A percentile compares a stretch with the other conserved stretches of the same genome.
Conservation (phyloP, 1,284 basidiomycete species). For the Calocybe gambosa region DNA sequence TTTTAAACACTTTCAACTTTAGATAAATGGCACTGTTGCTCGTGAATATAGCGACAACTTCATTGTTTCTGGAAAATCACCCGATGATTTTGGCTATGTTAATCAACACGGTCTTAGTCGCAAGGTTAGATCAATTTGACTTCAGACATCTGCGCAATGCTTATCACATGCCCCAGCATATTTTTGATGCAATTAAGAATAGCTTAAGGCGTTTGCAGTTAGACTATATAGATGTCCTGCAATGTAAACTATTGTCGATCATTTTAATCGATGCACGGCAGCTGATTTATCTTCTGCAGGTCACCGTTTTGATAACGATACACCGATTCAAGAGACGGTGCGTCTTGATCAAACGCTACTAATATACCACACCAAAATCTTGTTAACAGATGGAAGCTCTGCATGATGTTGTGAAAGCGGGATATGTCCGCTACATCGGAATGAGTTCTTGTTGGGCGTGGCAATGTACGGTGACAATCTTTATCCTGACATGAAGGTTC, state of each 20-base stretch:
- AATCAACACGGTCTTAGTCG: conserved; percentile 51
- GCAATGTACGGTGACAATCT: conserved; percentile 29
- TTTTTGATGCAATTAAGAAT: conserved; percentile 67
- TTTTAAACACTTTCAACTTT: neutral
- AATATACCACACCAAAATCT: neutral
- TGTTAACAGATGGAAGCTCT: conserved; percentile 53
- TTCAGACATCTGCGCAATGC: neutral
- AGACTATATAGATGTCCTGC: conserved; percentile 66
- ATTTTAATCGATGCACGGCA: neutral
- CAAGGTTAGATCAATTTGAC: conserved; percentile 28
- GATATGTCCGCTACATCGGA: conserved; percentile 62
- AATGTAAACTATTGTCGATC: conserved; percentile 32
- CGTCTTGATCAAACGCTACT: neutral
- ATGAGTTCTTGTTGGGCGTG: conserved; percentile 48
- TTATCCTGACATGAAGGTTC: neutral
- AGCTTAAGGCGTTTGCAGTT: conserved; percentile 61
- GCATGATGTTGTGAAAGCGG: conserved; percentile 57
- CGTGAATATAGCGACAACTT: conserved; percentile 21
- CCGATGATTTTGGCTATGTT: conserved; percentile 47
- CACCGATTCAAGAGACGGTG: conserved; percentile 52
- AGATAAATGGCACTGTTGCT: conserved; percentile 34
- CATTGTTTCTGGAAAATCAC: conserved; percentile 9
- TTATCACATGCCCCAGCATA: conserved; percentile 36
- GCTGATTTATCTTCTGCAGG: conserved; percentile 18
- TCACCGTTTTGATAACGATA: conserved; percentile 56